phyloP scores from a whole-genome alignment of 2,329 filamentous ascomycete species.

The Zasmidium cellare region DNA sequence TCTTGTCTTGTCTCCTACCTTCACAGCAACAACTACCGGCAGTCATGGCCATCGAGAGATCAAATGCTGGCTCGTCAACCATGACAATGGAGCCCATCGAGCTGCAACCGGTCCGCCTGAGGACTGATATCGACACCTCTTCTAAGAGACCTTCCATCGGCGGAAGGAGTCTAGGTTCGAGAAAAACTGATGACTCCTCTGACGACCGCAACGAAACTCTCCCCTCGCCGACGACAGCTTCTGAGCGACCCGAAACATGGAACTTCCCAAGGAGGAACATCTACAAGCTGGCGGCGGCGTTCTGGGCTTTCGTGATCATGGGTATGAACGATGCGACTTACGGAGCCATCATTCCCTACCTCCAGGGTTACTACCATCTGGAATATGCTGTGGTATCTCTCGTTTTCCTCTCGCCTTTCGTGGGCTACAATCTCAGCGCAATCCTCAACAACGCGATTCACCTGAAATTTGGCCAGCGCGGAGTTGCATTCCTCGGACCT shows the following conservation, averaged over 20 bases:
- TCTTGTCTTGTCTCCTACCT: too few species aligned
- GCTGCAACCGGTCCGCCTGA: slow-evolving; percentile 24
- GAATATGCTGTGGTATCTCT: slow-evolving; percentile 65
- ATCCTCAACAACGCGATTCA: slow-evolving; percentile 66
- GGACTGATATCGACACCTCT: slow-evolving; percentile 11
- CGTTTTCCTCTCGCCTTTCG: slow-evolving; percentile 66
- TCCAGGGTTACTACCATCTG: slow-evolving; percentile 63
- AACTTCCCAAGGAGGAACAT: slow-evolving; percentile 62
- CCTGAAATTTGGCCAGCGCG: slow-evolving; percentile 66
- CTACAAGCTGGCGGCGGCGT: slow-evolving; percentile 59
- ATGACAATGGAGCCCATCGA: slow-evolving; percentile 28
- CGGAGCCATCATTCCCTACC: slow-evolving; percentile 52
- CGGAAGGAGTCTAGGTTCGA: slow-evolving; percentile 24
- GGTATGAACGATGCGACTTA: slow-evolving; percentile 64
- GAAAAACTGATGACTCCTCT: slow-evolving; percentile 6
- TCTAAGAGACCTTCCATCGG: slow-evolving; percentile 23
- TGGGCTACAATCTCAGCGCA: slow-evolving; percentile 64
- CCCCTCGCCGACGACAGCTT: slow-evolving; percentile 48
- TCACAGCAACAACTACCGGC: not conserved
- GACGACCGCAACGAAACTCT: slow-evolving; percentile 40
- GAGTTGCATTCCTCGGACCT: slow-evolving; percentile 67
- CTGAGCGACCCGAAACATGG: slow-evolving; percentile 57
- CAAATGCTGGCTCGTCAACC: slow-evolving; percentile 30
- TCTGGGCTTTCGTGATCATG: slow-evolving; percentile 64
- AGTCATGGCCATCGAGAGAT: slow-evolving; percentile 16